These are phyloP conservation scores for Collybiopsis luxurians DNA, from an alignment of 768 basidiomycete species.

Conservation along the genomic window DNA sequence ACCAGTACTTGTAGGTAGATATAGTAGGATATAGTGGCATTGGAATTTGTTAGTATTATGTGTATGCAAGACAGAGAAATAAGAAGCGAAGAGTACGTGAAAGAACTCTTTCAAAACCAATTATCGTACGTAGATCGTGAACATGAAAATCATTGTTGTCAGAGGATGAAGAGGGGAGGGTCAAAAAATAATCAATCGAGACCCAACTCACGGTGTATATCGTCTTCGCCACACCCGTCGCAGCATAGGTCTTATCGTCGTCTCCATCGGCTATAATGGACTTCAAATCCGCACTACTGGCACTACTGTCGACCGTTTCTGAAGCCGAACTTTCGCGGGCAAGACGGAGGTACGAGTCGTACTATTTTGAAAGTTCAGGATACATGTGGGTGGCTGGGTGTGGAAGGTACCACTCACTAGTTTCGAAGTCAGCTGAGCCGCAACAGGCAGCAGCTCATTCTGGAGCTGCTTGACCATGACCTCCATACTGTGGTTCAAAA, in stretches of 20 bases:
- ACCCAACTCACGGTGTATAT: slow-evolving; percentile 61
- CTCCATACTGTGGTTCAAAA: slow-evolving; percentile 80
- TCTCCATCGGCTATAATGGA: slow-evolving; percentile 52
- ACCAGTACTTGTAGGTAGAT: too few species aligned
- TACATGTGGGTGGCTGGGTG: not conserved
- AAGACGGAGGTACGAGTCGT: slow-evolving; percentile 80
- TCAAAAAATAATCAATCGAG: too few species aligned
- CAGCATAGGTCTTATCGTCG: slow-evolving; percentile 84
- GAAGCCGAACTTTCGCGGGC: slow-evolving; percentile 58
- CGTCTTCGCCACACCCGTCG: slow-evolving; percentile 86
- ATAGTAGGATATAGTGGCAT: too few species aligned
- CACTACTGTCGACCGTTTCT: slow-evolving; percentile 41
- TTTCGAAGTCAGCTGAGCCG: slow-evolving; percentile 73
- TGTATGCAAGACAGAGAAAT: too few species aligned
- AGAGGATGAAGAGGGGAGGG: too few species aligned
- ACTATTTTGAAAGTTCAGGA: slow-evolving; percentile 36
- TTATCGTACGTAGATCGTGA: too few species aligned
- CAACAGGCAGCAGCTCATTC: slow-evolving; percentile 80
- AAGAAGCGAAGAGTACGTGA: too few species aligned
- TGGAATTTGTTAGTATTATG: too few species aligned
- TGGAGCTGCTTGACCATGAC: slow-evolving; percentile 85
- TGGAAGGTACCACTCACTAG: slow-evolving; percentile 49
- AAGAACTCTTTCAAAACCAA: too few species aligned
- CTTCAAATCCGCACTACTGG: slow-evolving; percentile 50
- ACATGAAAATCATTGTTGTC: too few species aligned